These are phyloP conservation scores for Hortaea werneckii DNA, from an alignment of 2,329 filamentous ascomycete species.

Conservation along the genomic window DNA sequence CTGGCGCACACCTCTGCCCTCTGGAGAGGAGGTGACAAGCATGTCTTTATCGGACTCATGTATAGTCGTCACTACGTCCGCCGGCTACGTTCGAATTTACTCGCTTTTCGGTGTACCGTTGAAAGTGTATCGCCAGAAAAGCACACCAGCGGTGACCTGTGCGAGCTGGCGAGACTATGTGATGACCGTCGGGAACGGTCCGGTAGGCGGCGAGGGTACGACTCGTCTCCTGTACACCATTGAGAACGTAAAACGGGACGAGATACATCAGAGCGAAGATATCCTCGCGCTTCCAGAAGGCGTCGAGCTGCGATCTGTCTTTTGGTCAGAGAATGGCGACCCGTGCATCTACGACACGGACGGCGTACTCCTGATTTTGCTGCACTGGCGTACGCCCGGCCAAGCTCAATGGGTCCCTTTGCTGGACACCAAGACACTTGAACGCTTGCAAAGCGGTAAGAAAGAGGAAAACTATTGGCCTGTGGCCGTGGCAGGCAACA, in stretches of 20 bases:
- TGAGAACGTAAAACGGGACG: constrained; percentile 86
- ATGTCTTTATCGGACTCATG: constrained; percentile 89
- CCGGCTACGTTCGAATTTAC: constrained; percentile 84
- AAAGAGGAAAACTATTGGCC: constrained; percentile 92
- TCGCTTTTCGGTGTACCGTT: constrained; percentile 86
- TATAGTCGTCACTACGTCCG: constrained; percentile 75
- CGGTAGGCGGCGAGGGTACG: constrained; percentile 66
- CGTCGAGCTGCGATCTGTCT: constrained; percentile 65
- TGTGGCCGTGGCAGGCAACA: constrained; percentile 79
- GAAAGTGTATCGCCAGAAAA: constrained; percentile 84
- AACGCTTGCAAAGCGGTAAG: constrained; percentile 70
- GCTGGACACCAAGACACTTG: constrained; percentile 75
- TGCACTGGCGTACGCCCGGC: constrained; percentile 81
- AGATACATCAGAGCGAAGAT: constrained; percentile 91
- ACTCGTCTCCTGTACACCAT: constrained; percentile 80
- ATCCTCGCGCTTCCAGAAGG: constrained; percentile 72
- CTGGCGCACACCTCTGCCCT: constrained; percentile 80
- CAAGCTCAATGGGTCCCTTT: constrained; percentile 87
- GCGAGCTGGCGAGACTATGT: constrained; percentile 93
- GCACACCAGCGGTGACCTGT: constrained; percentile 79
- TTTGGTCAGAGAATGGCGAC: constrained; percentile 90
- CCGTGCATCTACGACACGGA: constrained; percentile 94
- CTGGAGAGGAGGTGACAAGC: constrained; percentile 74
- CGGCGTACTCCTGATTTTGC: constrained; percentile 73
- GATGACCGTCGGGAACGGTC: constrained; percentile 89